Evolutionary conservation across 108 stramenopile species (phyloP), one percentile per base, ranked within the genome.

Genomic region (Craspedostauros australis): DNA sequence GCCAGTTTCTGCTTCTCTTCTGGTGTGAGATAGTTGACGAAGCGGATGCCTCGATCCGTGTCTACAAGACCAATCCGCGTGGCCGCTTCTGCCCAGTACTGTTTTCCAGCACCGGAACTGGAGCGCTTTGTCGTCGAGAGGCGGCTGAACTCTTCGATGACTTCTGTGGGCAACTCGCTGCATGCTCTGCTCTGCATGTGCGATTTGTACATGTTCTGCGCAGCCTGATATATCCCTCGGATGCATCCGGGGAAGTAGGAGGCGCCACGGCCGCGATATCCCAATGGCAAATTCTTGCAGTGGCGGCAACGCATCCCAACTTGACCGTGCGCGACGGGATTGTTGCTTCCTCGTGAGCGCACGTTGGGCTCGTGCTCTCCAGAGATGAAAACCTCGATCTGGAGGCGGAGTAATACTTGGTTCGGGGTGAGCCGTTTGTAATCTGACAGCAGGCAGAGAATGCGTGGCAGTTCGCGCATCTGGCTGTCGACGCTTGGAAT

Each of bases 31-130:
- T n/a, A n/a, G n/a, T n/a, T n/a, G n/a, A 56, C 16, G 30, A 64
- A 64, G 22, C 74, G 62, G 43, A 88, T 88, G 8, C 86, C 86
- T 29, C 62, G 42, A 26, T 49, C 34, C 24, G 52, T 75, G 45
- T 88, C 82, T 4, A 73, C 60, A 56, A 88, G 66, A 7, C 86
- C 86, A 28, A 84, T 43, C 22, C 80, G 73, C 32, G 62, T 62
- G 21, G 86, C 86, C 21, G 74, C 61, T 62, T 71, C 62, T 42
- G 67, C 72, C 86, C 86, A 88, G 58, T 88, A 84, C 8, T 63
- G 62, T 40, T 82, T 71, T 8, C 82, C 82, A 51, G 74, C 76
- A 4, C 72, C 85, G 2, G 70, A 74, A 22, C 69, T 57, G 14
- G 64, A 40, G 2, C 33, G 44, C 41, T 46, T 63, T 19, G 79